Base-by-base conservation (phyloP, 805 yeast species). In the Suhomyces pyralidae region DNA sequence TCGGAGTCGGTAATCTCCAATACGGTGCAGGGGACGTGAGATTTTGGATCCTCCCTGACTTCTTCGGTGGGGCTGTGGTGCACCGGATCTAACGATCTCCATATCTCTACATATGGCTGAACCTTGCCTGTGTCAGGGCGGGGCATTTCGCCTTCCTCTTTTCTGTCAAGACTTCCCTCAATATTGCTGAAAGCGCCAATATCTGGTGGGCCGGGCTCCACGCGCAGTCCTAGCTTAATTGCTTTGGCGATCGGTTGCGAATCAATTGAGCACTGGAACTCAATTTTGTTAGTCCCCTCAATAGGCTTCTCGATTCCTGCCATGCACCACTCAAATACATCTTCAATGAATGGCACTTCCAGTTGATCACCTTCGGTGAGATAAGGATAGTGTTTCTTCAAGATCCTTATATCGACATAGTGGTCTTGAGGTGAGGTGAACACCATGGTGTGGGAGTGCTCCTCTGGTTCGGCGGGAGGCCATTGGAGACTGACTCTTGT, bases 321-420 rank as follows among this genome's bases (percentile, higher is more conserved):
- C 65, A 82, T 79, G 1, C 77, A 81, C 85, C 86, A 81, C 58
- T 84, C 83, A 56, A 81, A 81, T 20, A 70, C 61, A 15, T 69
- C 53, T 9, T 61, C 61, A 40, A 70, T 66, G 10, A 46, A 43
- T 15, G 49, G 49, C 9, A 26, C 40, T 2, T 44, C 15, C 8
- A 32, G 17, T 25, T 24, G 25, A 5, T 20, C 10, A 10, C 20
- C 30, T 6, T 12, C 19, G 12, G 40, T 46, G 3, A 7, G 6
- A 44, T 50, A 53, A 7, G 55, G 55, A 32, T 50, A 53, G 17
- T 53, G 34, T 6, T 40, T 24, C 22, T 54, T 58, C 53, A 54
- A 62, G 30, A 71, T 60, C 44, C 82, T 63, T 24, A 77, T 63
- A 55, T 82, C 86, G 14, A 81, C 81, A 59, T 76, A 82, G 52